A percentile compares a stretch with the other conserved stretches of the same genome.
Conservation (phyloP, 192 early-diverging fungal genomes). For the Bifiguratus adelaidae region DNA sequence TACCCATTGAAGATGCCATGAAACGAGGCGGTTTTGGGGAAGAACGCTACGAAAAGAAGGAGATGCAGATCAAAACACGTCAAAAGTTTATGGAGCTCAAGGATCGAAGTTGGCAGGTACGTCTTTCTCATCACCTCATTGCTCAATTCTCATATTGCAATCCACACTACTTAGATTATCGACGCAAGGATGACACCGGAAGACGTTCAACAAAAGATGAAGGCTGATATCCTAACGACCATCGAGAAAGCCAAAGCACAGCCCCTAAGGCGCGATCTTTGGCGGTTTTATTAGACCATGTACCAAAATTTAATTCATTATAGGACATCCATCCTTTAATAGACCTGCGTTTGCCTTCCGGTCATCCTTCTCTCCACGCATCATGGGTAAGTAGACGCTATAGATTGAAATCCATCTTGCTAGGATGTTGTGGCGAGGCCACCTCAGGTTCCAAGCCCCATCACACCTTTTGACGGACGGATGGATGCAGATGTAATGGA, state of each 20-base stretch:
- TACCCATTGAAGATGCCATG: constrained; percentile 63
- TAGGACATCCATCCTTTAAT: no score
- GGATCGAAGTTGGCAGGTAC: constrained; percentile 31
- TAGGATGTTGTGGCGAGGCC: no score
- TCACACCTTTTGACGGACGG: no score
- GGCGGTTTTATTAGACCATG: no score
- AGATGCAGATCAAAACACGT: constrained; percentile 74
- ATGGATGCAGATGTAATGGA: no score
- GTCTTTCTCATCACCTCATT: constrained; percentile 8
- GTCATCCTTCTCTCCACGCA: no score
- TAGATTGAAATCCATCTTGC: no score
- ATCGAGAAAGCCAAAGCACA: not conserved
- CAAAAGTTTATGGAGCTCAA: constrained; percentile 52
- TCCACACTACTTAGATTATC: not conserved
- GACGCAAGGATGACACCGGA: not conserved
- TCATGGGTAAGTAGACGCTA: no score
- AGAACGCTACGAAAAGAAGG: constrained; percentile 84
- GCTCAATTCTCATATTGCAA: not conserved
- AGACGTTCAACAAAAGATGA: not conserved
- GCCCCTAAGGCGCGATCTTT: not conserved
- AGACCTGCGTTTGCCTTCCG: no score
- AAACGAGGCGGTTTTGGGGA: constrained; percentile 79
- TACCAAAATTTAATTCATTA: no score
- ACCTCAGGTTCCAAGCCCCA: no score
- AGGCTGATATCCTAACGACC: not conserved